Conservation (phyloP, 1,284 basidiomycete species). For the Cutaneotrichosporon sp. region DNA sequence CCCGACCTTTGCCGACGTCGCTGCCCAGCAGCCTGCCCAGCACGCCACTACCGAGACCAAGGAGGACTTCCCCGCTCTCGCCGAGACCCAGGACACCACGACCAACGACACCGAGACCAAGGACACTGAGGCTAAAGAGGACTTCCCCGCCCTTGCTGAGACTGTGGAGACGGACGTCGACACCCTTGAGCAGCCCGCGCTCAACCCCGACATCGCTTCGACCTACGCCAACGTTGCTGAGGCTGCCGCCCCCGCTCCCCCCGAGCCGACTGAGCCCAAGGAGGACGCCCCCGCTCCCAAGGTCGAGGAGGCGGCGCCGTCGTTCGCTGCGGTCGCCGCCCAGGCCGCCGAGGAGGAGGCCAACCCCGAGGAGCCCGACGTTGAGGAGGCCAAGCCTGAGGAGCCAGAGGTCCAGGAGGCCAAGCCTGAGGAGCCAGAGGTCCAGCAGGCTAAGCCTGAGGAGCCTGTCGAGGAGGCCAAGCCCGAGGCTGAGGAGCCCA, state of each 20-base stretch:
- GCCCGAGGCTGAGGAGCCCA: background rate
- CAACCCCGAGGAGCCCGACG: background rate
- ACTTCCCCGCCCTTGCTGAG: no score
- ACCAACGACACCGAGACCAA: background rate
- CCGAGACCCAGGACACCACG: background rate
- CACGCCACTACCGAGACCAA: background rate
- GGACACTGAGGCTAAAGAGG: background rate
- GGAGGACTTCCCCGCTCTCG: constrained; percentile 5
- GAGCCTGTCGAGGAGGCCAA: background rate
- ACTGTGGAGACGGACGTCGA: background rate
- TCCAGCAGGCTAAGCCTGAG: background rate
- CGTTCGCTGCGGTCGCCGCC: background rate
- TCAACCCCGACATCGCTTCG: background rate
- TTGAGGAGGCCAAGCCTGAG: background rate
- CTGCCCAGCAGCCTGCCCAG: background rate
- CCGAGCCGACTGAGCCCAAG: background rate
- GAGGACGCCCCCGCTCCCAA: background rate
- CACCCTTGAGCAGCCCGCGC: background rate
- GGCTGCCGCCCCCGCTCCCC: background rate
- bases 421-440: background rate
- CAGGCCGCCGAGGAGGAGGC: background rate
- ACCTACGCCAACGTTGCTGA: constrained; percentile 2
- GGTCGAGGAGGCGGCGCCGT: constrained; percentile 1
- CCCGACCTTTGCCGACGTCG: background rate
- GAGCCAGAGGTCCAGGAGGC: constrained; percentile 5